Evolutionary conservation across 495 filamentous ascomycete genomes (phyloP).

Genomic region (Viridothelium virens): DNA sequence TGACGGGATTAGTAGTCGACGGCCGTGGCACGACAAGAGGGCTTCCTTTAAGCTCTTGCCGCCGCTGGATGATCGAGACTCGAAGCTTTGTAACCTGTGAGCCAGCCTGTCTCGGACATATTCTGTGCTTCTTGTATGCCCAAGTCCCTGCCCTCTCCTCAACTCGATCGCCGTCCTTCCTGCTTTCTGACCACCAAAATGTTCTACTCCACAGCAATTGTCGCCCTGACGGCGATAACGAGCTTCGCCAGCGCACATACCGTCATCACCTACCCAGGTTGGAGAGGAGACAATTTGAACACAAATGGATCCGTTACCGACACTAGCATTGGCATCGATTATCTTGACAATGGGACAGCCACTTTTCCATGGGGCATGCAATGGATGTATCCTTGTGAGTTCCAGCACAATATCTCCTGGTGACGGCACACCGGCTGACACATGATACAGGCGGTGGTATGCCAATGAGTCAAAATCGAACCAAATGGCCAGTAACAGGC

Average conservation of each 20-base stretch:
- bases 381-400: slow-evolving; percentile 96
- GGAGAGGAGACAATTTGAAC: slow-evolving; percentile 86
- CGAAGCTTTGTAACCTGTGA: slow-evolving; percentile 8
- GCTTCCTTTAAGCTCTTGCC: slow-evolving; percentile 10
- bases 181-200: slow-evolving; percentile 13
- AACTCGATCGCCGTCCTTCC: neutral
- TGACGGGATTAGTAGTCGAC: neutral
- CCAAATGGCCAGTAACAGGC: slow-evolving; percentile 81
- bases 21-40: slow-evolving; percentile 6
- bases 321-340: slow-evolving; percentile 38
- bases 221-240: slow-evolving; percentile 32
- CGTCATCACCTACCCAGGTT: slow-evolving; percentile 86
- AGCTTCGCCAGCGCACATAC: slow-evolving; percentile 64
- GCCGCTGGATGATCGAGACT: slow-evolving; percentile 3
- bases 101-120: neutral
- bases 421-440: neutral
- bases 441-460: slow-evolving; percentile 69
- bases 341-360: slow-evolving; percentile 35
- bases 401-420: neutral
- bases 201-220: slow-evolving; percentile 35
- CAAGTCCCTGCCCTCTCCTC: neutral
- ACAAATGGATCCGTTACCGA: slow-evolving; percentile 52
- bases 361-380: slow-evolving; percentile 87
- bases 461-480: slow-evolving; percentile 68
- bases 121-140: neutral